Conservation (phyloP, 2,329 filamentous ascomycete species). For the Aspergillus chevalieri region DNA sequence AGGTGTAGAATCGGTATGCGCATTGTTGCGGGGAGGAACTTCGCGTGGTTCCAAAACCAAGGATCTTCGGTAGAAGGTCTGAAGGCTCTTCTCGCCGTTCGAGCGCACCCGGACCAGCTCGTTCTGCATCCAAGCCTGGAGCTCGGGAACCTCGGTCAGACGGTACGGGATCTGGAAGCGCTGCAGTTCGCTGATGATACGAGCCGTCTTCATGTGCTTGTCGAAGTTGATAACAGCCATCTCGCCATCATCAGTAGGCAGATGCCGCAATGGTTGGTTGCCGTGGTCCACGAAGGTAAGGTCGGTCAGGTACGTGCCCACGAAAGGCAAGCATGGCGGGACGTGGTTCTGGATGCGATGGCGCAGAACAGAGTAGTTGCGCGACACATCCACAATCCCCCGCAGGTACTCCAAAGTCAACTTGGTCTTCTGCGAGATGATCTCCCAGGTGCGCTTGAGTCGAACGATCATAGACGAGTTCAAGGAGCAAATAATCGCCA, state of each 20-base stretch:
- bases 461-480: constrained; percentile 88
- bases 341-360: constrained; percentile 77
- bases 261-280: constrained; percentile 76
- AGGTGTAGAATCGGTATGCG: constrained; percentile 19
- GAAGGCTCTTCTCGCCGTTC: constrained; percentile 56
- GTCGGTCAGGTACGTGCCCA: constrained; percentile 94
- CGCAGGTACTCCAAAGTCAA: constrained; percentile 71
- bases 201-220: constrained; percentile 89
- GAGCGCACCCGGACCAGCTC: constrained; percentile 72
- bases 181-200: constrained; percentile 92
- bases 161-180: constrained; percentile 92
- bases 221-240: constrained; percentile 93
- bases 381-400: constrained; percentile 77
- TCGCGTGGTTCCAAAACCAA: constrained; percentile 68
- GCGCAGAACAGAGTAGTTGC: constrained; percentile 84
- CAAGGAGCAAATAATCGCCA: constrained; percentile 92
- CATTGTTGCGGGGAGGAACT: constrained; percentile 13
- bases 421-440: constrained; percentile 76
- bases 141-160: constrained; percentile 72
- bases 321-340: constrained; percentile 87
- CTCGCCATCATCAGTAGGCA: constrained; percentile 58
- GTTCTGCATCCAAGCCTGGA: constrained; percentile 86
- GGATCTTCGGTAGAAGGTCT: constrained; percentile 73
- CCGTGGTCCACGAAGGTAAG: constrained; percentile 93
- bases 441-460: constrained; percentile 85